Evolutionary conservation across 345 rosid species (phyloP), one percentile per base, ranked within the genome.

Genomic region (Melastoma malabathricum): DNA sequence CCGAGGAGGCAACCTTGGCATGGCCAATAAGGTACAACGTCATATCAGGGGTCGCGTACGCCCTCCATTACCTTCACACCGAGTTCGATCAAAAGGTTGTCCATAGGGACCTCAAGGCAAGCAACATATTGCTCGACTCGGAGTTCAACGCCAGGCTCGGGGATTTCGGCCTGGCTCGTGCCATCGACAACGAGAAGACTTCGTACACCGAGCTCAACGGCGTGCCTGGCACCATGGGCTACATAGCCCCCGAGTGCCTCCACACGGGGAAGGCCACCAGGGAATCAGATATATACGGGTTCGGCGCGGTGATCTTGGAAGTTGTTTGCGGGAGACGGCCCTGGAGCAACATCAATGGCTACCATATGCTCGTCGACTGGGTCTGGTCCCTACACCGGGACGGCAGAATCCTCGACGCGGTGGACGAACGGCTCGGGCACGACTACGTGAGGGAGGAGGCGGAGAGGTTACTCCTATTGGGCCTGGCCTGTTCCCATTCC

Each of bases 401-500:
- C 18, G 68, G 73, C 15, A 52, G 51, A 2, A 64, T 75, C 14
- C 46, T 45, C 19, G 69, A 75, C 39, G 75, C 75, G 0, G 67
- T 72, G n/a, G 77, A 72, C 25, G 48, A 56, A 53, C 50, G 65
- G 65, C 62, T 72, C 3, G 39, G 27, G 20, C 50, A 39, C 19
- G 60, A 51, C 10, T 58, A 45, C 44, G 61, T 18, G 10, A 60
- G 12, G 9, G 67, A 61, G 44, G 81, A 75, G 51, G 73, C 68
- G 0, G 14, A 61, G 48, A 63, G 71, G 39, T 44, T 70, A 39
- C 51, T 72, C 18, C 65, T 64, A 52, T 53, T 72, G 59, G 81
- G 81, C 41, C 45, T 69, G 58, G 73, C 78, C 4, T 76, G 78
- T 43, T 72, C 75, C n/a, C 71, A 76, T 52, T 72, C 78, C 1